Base-by-base conservation (phyloP, 2,329 filamentous ascomycete species). In the Fonsecaea monophora region DNA sequence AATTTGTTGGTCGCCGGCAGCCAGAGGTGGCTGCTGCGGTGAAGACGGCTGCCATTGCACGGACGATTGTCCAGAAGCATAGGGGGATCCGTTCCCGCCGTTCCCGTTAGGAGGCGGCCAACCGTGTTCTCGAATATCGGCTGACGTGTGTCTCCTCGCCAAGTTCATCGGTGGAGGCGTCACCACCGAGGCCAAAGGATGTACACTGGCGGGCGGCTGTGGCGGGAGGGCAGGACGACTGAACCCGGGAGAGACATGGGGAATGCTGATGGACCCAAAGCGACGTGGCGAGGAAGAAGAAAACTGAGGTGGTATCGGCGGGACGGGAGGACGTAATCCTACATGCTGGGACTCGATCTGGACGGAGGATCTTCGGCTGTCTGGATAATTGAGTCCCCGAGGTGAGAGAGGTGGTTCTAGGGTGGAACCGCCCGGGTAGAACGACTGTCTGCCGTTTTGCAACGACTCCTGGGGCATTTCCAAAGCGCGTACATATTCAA, bases 81-180 rank as follows among this genome's bases (percentile, higher is more conserved):
- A 91, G 10, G 89, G 91, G 4, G 90, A 90, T 72, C 48, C 77
- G 76, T 69, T 73, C 21, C 21, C 38, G 65, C 65, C 66, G 68
- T 64, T 68, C 76, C 18, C 80, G 45, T 81, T 70, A 77, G 83
- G 7, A 25, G 67, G 63, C 83, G 84, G 89, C 88, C 91, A 94
- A 42, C 90, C 92, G 76, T 93, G 90, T 73, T 94, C 90, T 61
- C 95, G 90, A 73, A 99, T 98, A 77, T 99, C 95, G 66, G 95
- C 95, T 45, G 94, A 94, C 1, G 95, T 99, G 79, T 99, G 95
- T 68, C 94, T 88, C 70, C 94, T 89, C 53, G 89, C 87, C 55
- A 97, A 83, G 73, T 88, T 93, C 64, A 87, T 86, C 0, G 86
- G 84, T 30, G 86, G 84, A n/a, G 67, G 68, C 42, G 86, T 86